Percentiles rank a stretch among this genome's conserved stretches.
Evolutionary conservation across 108 stramenopile species (phyloP).

Genomic region (Pseudonitzschia delicatissima): DNA sequence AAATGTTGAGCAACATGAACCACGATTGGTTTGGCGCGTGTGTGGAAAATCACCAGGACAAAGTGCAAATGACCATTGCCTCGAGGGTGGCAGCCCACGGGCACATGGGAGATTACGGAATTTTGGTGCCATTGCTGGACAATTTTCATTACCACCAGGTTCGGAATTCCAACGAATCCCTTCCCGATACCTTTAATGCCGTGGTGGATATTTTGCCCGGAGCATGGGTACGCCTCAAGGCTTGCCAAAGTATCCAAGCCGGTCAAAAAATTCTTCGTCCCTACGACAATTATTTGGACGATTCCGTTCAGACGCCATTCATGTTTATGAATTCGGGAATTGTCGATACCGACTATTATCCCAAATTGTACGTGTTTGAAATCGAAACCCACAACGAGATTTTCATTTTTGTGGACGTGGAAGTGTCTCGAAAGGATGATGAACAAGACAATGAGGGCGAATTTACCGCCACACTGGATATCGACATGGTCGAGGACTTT

Average conservation of each 20-base stretch:
- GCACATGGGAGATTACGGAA: background rate
- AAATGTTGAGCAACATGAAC: background rate
- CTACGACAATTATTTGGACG: constrained; percentile 24
- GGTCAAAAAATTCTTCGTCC: constrained; percentile 51
- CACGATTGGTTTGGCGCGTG: constrained; percentile 7
- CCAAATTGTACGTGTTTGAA: constrained; percentile 37
- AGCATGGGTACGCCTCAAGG: constrained; percentile 39
- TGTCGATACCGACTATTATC: constrained; percentile 44
- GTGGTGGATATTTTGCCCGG: constrained; percentile 35
- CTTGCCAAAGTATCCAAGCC: constrained; percentile 35
- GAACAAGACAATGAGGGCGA: too few relatives aligned
- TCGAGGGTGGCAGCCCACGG: background rate
- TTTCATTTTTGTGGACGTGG: too few relatives aligned
- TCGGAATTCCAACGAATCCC: background rate
- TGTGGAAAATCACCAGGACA: background rate
- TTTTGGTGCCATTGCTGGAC: background rate
- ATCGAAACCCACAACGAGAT: too few relatives aligned
- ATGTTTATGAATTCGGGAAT: constrained; percentile 61
- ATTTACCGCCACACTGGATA: background rate
- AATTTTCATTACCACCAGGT: background rate
- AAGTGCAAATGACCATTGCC: background rate
- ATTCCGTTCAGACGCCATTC: constrained; percentile 33
- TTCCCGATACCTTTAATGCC: constrained; percentile 1
- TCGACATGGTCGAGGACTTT: background rate
- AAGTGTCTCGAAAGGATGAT: too few relatives aligned